These are phyloP conservation scores for Aspergillus persii DNA, from an alignment of 2,329 filamentous ascomycete species.

Conservation along the genomic window DNA sequence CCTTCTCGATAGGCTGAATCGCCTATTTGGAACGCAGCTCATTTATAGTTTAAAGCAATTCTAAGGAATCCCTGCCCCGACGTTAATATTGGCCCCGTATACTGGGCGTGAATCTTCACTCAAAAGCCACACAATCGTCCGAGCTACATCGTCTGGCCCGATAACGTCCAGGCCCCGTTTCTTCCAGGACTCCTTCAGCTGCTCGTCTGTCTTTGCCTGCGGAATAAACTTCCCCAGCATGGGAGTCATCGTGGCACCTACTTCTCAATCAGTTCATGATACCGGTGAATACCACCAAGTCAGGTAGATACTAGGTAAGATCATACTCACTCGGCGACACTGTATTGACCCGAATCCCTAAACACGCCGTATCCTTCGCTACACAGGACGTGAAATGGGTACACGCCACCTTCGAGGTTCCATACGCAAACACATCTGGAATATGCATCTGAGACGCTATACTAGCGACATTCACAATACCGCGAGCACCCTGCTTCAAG, in stretches of 20 bases:
- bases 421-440: conserved; percentile 15
- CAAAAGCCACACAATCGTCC: conserved; percentile 17
- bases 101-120: conserved; percentile 16
- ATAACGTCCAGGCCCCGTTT: conserved; percentile 8
- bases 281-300: too few relatives aligned
- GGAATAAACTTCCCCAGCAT: conserved; percentile 11
- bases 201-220: conserved; percentile 2
- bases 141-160: conserved; percentile 14
- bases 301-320: neutral
- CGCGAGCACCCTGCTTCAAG: conserved; percentile 1
- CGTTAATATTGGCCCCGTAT: conserved; percentile 17
- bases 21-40: too few relatives aligned
- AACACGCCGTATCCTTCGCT: conserved; percentile 8
- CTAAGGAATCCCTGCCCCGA: conserved; percentile 11
- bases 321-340: conserved; percentile 52
- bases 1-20: neutral
- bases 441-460: conserved; percentile 12
- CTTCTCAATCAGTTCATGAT: neutral
- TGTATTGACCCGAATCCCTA: conserved; percentile 55
- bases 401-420: conserved; percentile 14
- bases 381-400: conserved; percentile 14
- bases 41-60: too few relatives aligned
- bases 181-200: conserved; percentile 8
- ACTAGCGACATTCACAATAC: conserved; percentile 16
- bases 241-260: conserved; percentile 14